These are phyloP conservation scores for Fusarium miscanthi DNA, from an alignment of 2,329 filamentous ascomycete species.

Conservation along the genomic window DNA sequence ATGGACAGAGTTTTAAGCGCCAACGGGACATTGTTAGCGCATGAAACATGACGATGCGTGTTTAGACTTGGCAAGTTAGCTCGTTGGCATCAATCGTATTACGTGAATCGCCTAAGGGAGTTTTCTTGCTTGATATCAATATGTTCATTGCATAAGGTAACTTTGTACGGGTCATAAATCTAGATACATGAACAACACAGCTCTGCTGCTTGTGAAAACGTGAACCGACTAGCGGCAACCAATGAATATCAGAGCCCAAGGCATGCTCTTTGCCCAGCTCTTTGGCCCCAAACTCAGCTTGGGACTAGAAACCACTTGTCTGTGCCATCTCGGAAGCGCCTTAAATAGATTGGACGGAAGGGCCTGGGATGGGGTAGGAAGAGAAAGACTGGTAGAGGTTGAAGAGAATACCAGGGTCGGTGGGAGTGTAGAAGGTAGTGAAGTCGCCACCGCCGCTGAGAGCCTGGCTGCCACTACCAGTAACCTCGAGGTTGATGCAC, in stretches of 20 bases:
- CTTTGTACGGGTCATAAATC: conserved; percentile 22
- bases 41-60: background rate
- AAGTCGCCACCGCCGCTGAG: conserved; percentile 48
- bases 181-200: conserved; percentile 31
- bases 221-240: conserved; percentile 26
- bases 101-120: background rate
- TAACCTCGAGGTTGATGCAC: conserved; percentile 62
- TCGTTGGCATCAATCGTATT: background rate
- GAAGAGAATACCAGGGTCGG: conserved; percentile 51
- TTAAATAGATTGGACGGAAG: conserved; percentile 33
- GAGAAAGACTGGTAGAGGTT: conserved; percentile 48
- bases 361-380: conserved; percentile 50
- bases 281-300: background rate
- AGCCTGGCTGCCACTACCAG: conserved; percentile 50
- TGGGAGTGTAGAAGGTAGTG: conserved; percentile 51
- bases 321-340: background rate
- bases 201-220: conserved; percentile 21
- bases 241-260: conserved; percentile 8
- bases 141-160: background rate
- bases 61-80: background rate
- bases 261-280: conserved; percentile 5
- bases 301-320: conserved; percentile 8
- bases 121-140: background rate
- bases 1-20: background rate
- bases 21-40: background rate